These are phyloP conservation scores for Rhizopogon rudus DNA, from an alignment of 768 basidiomycete genomes.

Conservation along the genomic window DNA sequence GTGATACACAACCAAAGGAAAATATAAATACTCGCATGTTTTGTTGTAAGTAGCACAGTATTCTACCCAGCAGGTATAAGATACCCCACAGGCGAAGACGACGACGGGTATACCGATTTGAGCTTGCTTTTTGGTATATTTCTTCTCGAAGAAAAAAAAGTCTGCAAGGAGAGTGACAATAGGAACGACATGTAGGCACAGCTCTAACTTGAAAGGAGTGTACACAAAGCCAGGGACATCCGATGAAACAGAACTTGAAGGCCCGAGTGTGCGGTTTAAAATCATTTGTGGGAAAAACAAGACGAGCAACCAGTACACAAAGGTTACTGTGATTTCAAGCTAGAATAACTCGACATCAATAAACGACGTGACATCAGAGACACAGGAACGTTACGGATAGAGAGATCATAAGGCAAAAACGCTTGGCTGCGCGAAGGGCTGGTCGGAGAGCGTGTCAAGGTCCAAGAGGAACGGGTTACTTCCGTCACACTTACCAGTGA, in stretches of 20 bases:
- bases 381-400: conserved; percentile 45
- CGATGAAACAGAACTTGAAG: neutral
- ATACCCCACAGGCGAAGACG: conserved; percentile 21
- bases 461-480: neutral
- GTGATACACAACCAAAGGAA: conserved; percentile 1
- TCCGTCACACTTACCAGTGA: conserved; percentile 24
- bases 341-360: conserved; percentile 9
- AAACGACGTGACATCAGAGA: neutral
- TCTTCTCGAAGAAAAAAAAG: conserved; percentile 62
- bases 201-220: conserved; percentile 51
- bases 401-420: conserved; percentile 55
- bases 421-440: conserved; percentile 41
- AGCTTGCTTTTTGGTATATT: conserved; percentile 32
- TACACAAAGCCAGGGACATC: conserved; percentile 17
- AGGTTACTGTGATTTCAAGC: conserved; percentile 44
- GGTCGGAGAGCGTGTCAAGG: neutral
- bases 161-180: conserved; percentile 54
- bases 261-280: conserved; percentile 19
- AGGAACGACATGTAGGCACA: conserved; percentile 64
- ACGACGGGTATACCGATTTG: conserved; percentile 12
- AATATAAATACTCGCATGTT: conserved; percentile 41
- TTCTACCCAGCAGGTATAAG: conserved; percentile 57
- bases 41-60: conserved; percentile 59
- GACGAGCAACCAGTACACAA: conserved; percentile 68
- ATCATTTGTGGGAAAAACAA: conserved; percentile 55